Percentiles rank a stretch among this genome's conserved stretches.
These are phyloP conservation scores for Paramecium tetraurelia DNA, from an alignment of 73 alveolate species.

Conservation along the genomic window DNA sequence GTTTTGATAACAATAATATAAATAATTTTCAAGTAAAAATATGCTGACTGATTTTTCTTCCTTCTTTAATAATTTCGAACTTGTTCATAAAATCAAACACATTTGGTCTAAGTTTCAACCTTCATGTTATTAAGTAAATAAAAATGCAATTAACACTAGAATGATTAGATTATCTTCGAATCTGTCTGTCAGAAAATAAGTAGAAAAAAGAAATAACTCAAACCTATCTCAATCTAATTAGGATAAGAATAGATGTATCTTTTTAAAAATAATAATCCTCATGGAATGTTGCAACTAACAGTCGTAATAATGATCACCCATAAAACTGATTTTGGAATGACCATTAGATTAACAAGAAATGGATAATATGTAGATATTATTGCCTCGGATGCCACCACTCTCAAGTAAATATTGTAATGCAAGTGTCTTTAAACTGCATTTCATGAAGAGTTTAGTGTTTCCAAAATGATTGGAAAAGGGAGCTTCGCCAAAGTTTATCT, in stretches of 20 bases:
- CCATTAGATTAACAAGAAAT: not conserved
- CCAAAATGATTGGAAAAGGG: constrained; percentile 63
- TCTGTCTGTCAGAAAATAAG: not conserved
- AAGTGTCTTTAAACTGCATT: constrained; percentile 47
- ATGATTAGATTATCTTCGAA: not conserved
- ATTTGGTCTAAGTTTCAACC: not conserved
- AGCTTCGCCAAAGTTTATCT: constrained; percentile 57
- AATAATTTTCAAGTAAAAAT: constrained; percentile 1
- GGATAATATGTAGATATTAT: not conserved
- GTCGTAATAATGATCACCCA: not conserved
- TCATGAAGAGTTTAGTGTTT: constrained; percentile 57
- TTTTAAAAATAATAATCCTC: not conserved
- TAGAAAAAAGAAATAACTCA: not conserved
- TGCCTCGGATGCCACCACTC: not conserved
- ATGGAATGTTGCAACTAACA: constrained; percentile 20
- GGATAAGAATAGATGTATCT: constrained; percentile 2
- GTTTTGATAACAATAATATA: not conserved
- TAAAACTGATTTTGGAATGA: constrained; percentile 1
- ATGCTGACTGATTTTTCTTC: constrained; percentile 19
- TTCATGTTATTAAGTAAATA: not conserved
- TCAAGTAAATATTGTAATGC: not conserved
- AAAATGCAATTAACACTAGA: not conserved
- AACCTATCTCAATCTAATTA: not conserved
- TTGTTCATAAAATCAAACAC: not conserved
- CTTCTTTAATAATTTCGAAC: not conserved